These are phyloP conservation scores for Amylocarpus encephaloides DNA, from an alignment of 2,329 filamentous ascomycete species.

Conservation along the genomic window DNA sequence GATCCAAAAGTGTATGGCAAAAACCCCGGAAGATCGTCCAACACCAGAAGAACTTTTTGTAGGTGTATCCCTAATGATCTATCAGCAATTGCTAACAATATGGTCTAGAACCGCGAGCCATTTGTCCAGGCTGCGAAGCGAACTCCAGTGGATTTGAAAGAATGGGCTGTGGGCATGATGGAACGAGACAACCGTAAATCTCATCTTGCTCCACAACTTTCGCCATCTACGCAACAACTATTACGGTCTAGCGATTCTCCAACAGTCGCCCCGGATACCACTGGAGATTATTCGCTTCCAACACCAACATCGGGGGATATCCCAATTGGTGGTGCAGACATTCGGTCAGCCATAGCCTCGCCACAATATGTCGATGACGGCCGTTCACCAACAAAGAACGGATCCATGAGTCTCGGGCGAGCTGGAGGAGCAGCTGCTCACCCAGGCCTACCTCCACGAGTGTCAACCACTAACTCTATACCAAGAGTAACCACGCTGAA, in stretches of 20 bases:
- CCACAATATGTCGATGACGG: slow-evolving; percentile 31
- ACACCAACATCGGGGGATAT: slow-evolving; percentile 70
- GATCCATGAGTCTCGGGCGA: slow-evolving; percentile 41
- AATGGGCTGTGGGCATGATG: slow-evolving; percentile 92
- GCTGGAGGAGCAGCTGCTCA: slow-evolving; percentile 36
- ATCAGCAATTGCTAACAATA: slow-evolving; percentile 9
- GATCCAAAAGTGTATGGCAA: slow-evolving; percentile 91
- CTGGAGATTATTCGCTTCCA: slow-evolving; percentile 40
- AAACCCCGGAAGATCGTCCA: slow-evolving; percentile 80
- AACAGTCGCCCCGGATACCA: slow-evolving; percentile 34
- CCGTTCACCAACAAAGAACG: slow-evolving; percentile 32
- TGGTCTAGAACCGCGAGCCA: slow-evolving; percentile 71
- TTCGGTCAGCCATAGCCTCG: slow-evolving; percentile 39
- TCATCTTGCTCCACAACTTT: slow-evolving; percentile 75
- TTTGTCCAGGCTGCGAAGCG: slow-evolving; percentile 96
- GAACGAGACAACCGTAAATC: slow-evolving; percentile 94
- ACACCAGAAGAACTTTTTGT: slow-evolving; percentile 92
- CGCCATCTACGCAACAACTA: slow-evolving; percentile 71
- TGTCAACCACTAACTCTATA: slow-evolving; percentile 46
- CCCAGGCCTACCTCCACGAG: slow-evolving; percentile 44
- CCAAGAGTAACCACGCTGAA: slow-evolving; percentile 39
- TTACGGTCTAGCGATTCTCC: slow-evolving; percentile 60
- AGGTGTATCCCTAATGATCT: slow-evolving; percentile 36
- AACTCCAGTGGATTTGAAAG: slow-evolving; percentile 86
- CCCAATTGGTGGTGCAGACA: slow-evolving; percentile 53